Percentiles rank a stretch among this genome's conserved stretches.
Evolutionary conservation across 169 alveolate species (phyloP).

Genomic region (Plasmodium knowlesi): DNA sequence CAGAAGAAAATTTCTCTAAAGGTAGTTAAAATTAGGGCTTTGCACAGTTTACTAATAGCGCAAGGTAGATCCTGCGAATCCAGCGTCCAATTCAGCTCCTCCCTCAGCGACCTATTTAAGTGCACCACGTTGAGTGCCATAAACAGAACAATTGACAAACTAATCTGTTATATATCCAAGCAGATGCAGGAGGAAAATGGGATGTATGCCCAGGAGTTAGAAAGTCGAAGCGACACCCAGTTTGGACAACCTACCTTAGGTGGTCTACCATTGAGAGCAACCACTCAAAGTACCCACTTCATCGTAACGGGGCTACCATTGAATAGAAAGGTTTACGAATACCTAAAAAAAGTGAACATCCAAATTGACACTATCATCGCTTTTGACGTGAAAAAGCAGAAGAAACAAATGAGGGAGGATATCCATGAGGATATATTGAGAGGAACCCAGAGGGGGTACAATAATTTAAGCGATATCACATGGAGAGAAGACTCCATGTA

Average conservation of each 20-base stretch:
- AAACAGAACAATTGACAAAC: not conserved
- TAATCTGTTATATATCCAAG: not conserved
- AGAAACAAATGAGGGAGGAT: not conserved
- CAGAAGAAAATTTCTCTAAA: not conserved
- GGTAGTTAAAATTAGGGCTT: slow-evolving; percentile 14
- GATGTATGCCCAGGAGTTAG: not conserved
- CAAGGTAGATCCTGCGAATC: not conserved
- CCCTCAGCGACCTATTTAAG: not conserved
- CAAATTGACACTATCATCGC: slow-evolving; percentile 19
- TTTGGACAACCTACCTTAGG: not conserved
- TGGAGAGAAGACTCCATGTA: not conserved
- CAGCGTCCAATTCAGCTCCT: not conserved
- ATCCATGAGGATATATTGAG: not conserved
- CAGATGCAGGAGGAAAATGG: not conserved
- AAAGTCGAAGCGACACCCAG: not conserved
- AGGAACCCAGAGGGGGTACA: not conserved
- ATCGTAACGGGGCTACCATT: slow-evolving; percentile 54
- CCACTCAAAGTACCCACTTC: not conserved
- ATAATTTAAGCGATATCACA: not conserved
- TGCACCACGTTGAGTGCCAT: not conserved
- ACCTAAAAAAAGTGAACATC: slow-evolving; percentile 28
- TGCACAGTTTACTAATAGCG: slow-evolving; percentile 30
- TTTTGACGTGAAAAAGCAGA: slow-evolving; percentile 3
- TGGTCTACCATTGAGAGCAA: not conserved
- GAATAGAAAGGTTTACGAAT: slow-evolving; percentile 6